phyloP scores from a whole-genome alignment of 202 grass and related monocot genomes.

The Eragrostis tef region DNA sequence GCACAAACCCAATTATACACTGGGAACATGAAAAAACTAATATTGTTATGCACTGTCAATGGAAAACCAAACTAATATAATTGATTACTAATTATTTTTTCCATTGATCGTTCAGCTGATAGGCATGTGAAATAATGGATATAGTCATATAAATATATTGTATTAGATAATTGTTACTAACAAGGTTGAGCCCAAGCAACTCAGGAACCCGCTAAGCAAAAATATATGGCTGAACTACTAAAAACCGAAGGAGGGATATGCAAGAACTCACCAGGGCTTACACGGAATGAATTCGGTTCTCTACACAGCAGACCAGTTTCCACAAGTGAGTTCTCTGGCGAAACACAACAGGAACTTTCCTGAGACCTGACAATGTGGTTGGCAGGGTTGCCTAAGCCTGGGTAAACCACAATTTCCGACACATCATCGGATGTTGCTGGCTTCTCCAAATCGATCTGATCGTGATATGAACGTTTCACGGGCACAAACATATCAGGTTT shows the following conservation, averaged over 20 bases:
- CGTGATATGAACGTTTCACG: not conserved
- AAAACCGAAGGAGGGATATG: not conserved
- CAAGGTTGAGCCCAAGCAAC: not conserved
- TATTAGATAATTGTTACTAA: not conserved
- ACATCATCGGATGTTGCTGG: conserved; percentile 4
- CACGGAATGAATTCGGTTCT: not conserved
- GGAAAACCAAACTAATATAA: too few relatives aligned
- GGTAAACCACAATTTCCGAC: not conserved
- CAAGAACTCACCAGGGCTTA: conserved; percentile 35
- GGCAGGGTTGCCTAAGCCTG: conserved; percentile 1
- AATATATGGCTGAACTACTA: not conserved
- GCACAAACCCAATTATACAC: too few relatives aligned
- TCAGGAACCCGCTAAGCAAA: not conserved
- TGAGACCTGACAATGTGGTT: conserved; percentile 8
- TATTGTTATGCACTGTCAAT: too few relatives aligned
- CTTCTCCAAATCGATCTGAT: conserved; percentile 51
- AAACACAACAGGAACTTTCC: conserved; percentile 18
- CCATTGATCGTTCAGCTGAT: not conserved
- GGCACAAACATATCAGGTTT: not conserved
- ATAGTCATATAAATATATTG: not conserved
- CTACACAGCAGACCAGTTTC: conserved; percentile 18
- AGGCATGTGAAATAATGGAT: not conserved
- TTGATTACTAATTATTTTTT: not conserved
- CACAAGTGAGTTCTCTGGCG: conserved; percentile 23
- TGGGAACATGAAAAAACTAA: too few relatives aligned